Base-by-base conservation (phyloP, 257 asterid genomes). In the Hygrophila difformis region DNA sequence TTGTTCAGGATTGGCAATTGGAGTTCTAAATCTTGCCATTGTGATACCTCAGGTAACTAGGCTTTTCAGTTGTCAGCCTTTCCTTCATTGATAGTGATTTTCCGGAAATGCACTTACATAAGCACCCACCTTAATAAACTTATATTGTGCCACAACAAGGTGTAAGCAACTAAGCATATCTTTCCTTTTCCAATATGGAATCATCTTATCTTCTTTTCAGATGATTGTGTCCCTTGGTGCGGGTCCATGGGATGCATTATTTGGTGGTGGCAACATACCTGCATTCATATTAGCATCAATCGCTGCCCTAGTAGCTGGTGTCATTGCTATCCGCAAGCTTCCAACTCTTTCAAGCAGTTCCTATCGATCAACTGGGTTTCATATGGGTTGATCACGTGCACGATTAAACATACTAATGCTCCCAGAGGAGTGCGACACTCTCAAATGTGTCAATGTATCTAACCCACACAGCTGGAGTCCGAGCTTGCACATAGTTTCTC, bases 171-270 rank as follows among this genome's bases (percentile, higher is more conserved):
- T n/a, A n/a, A n/a, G n/a, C n/a, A n/a, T n/a, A n/a, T n/a, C n/a
- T n/a, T n/a, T n/a, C n/a, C n/a, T n/a, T n/a, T n/a, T n/a, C n/a
- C n/a, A n/a, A n/a, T n/a, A n/a, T n/a, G n/a, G n/a, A n/a, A n/a
- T n/a, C n/a, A n/a, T n/a, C n/a, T n/a, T n/a, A 35, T 31, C 20
- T 29, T 55, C 29, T 38, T 9, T 45, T 37, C 54, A 91, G 99
- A 91, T 86, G 99, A 59, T 86, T 12, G 81, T 91, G 10, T 91
- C 99, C 47, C 95, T 91, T 53, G 99, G 99, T 22, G 99, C 99
- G 8, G 99, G 99, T 34, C 99, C 99, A 29, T 91, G 99, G 95
- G 99, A 91, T 68, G 97, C 95, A 49, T 71, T 91, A 53, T 89
- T 89, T 58, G 97, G 97, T 21, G 97, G 97, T 34, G 96, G 97